A percentile compares a stretch with the other conserved stretches of the same genome.
Conservation (phyloP, 768 basidiomycete genomes). For the Hortiboletus campestris region DNA sequence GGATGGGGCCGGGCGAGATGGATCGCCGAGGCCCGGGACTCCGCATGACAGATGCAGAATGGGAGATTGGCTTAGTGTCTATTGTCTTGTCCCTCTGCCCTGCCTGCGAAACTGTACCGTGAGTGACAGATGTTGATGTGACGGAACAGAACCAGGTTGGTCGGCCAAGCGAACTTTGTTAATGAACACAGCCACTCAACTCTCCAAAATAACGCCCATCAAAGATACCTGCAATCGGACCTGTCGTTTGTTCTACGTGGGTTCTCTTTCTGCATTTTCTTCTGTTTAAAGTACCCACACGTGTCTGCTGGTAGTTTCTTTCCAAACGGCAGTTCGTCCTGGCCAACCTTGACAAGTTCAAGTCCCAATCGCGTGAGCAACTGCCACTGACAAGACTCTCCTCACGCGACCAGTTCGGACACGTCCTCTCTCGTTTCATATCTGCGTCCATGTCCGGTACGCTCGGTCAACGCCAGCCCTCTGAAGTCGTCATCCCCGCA, state of each 20-base stretch:
- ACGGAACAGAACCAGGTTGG: too few species aligned
- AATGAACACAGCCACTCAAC: conserved; percentile 13
- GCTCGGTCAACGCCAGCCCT: conserved; percentile 24
- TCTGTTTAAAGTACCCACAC: not conserved
- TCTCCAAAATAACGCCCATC: conserved; percentile 19
- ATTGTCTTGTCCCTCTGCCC: not conserved
- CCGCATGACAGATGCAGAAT: not conserved
- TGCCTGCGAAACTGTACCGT: too few species aligned
- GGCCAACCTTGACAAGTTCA: conserved; percentile 28
- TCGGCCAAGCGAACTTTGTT: too few species aligned
- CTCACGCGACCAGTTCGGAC: conserved; percentile 53
- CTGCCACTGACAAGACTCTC: conserved; percentile 48
- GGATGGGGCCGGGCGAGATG: too few species aligned
- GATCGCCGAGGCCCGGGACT: too few species aligned
- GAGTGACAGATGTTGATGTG: too few species aligned
- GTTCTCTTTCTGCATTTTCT: not conserved
- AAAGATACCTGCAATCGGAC: conserved; percentile 21
- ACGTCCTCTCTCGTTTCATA: conserved; percentile 53
- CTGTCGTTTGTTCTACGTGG: conserved; percentile 24
- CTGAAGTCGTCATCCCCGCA: conserved; percentile 19
- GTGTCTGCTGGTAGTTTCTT: conserved; percentile 8
- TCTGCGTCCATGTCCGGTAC: conserved; percentile 45
- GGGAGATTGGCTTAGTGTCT: not conserved
- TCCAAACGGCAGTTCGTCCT: conserved; percentile 30
- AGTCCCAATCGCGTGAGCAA: conserved; percentile 28